These are phyloP conservation scores for Paramecium tetraurelia DNA, from an alignment of 73 alveolate species.

Conservation along the genomic window DNA sequence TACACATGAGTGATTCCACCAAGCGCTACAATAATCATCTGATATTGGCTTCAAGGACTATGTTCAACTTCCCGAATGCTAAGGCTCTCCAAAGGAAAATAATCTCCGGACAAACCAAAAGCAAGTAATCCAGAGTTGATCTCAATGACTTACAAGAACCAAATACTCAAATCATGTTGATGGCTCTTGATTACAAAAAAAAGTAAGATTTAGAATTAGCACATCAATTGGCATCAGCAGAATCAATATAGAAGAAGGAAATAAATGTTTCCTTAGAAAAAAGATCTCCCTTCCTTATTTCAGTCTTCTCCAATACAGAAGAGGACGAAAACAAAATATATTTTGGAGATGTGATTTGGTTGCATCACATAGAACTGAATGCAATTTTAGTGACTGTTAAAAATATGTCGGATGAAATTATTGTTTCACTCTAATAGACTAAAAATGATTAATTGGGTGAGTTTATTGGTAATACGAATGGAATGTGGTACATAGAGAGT, in stretches of 20 bases:
- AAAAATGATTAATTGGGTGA: conserved; percentile 56
- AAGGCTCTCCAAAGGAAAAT: conserved; percentile 18
- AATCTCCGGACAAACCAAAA: not conserved
- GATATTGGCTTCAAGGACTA: not conserved
- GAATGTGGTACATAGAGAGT: conserved; percentile 66
- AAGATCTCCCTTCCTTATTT: not conserved
- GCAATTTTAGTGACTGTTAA: conserved; percentile 35
- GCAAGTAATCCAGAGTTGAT: not conserved
- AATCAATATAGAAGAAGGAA: not conserved
- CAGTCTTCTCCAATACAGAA: not conserved
- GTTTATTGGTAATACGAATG: conserved; percentile 63
- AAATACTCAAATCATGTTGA: conserved; percentile 10
- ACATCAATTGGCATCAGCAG: not conserved
- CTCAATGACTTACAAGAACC: conserved; percentile 13
- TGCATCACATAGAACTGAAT: conserved; percentile 52
- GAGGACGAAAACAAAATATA: conserved; percentile 5
- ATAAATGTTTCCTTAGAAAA: conserved; percentile 33
- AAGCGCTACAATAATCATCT: not conserved
- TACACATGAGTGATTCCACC: not conserved
- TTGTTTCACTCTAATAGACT: conserved; percentile 13
- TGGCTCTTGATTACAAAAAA: conserved; percentile 29
- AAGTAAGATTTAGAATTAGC: conserved; percentile 18
- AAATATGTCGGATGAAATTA: not conserved
- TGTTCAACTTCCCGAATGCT: conserved; percentile 37
- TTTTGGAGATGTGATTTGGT: conserved; percentile 61